Evolutionary conservation across 2,329 filamentous ascomycete species (phyloP).

Genomic region (Helotiales sp.): DNA sequence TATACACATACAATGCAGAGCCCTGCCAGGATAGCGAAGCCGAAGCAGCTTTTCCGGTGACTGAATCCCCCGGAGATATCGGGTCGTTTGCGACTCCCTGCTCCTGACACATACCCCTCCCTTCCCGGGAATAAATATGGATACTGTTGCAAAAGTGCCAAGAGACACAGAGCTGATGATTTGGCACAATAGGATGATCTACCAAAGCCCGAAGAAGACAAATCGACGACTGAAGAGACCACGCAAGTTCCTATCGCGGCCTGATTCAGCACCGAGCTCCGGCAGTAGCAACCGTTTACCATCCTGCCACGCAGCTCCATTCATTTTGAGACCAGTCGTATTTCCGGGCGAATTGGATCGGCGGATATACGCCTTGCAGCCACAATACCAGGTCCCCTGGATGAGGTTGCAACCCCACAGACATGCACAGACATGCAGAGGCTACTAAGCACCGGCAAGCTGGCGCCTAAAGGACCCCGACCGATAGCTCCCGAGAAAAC

Average conservation of each 20-base stretch:
- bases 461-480: conserved; percentile 3
- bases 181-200: conserved; percentile 53
- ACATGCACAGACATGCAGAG: not conserved
- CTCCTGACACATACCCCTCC: not conserved
- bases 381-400: not conserved
- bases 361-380: not conserved
- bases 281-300: conserved; percentile 1
- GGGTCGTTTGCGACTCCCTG: not conserved
- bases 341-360: not conserved
- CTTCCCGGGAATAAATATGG: too few relatives aligned
- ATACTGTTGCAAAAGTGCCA: not conserved
- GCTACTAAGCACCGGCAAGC: not conserved
- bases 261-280: conserved; percentile 14
- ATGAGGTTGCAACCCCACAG: not conserved
- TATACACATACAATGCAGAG: not conserved
- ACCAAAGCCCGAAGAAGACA: conserved; percentile 47
- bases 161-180: not conserved
- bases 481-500: not conserved
- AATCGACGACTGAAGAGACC: conserved; percentile 6
- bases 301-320: not conserved
- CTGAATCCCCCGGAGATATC: not conserved
- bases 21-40: not conserved
- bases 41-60: not conserved
- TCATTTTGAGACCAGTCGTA: conserved; percentile 1
- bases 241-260: conserved; percentile 28